Evolutionary conservation across 768 basidiomycete species (phyloP).

Genomic region (Tephrocybe sp.): DNA sequence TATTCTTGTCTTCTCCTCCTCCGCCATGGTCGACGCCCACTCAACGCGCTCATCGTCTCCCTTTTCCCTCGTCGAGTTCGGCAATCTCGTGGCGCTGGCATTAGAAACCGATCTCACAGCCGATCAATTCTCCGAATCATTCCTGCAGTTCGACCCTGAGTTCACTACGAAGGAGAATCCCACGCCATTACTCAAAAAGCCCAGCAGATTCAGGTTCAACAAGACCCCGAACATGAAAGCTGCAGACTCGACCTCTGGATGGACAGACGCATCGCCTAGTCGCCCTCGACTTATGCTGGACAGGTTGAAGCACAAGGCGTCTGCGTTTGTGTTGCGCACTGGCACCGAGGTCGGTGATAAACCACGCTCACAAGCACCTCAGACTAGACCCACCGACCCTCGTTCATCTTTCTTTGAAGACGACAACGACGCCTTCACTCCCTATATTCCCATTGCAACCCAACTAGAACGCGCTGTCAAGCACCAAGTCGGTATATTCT

Average conservation of each 20-base stretch:
- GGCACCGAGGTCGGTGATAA: constrained; percentile 2
- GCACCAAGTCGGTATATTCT: constrained; percentile 13
- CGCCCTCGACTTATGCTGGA: constrained; percentile 18
- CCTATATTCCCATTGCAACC: constrained; percentile 16
- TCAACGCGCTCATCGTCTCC: constrained; percentile 9
- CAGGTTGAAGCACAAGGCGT: constrained; percentile 21
- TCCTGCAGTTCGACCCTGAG: constrained; percentile 19
- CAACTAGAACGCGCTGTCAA: constrained; percentile 16
- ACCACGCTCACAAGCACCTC: constrained; percentile 3
- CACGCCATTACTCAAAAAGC: too few species aligned
- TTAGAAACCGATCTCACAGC: constrained; percentile 12
- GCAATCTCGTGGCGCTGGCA: constrained; percentile 21
- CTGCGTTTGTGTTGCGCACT: constrained; percentile 15
- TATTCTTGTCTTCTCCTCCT: not conserved
- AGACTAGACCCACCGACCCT: constrained; percentile 11
- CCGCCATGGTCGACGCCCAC: constrained; percentile 3
- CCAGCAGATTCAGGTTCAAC: too few species aligned
- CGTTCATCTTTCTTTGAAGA: constrained; percentile 8
- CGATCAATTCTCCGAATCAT: constrained; percentile 20
- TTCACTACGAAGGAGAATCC: too few species aligned
- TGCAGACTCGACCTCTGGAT: not conserved
- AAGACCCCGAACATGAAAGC: constrained; percentile 3
- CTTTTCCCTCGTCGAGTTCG: constrained; percentile 21
- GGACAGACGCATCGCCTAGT: constrained; percentile 5
- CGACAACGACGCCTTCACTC: constrained; percentile 16